Percentiles rank a stretch among this genome's conserved stretches.
Conservation (phyloP, 2,329 filamentous ascomycete genomes). For the Botrytis sinoallii region DNA sequence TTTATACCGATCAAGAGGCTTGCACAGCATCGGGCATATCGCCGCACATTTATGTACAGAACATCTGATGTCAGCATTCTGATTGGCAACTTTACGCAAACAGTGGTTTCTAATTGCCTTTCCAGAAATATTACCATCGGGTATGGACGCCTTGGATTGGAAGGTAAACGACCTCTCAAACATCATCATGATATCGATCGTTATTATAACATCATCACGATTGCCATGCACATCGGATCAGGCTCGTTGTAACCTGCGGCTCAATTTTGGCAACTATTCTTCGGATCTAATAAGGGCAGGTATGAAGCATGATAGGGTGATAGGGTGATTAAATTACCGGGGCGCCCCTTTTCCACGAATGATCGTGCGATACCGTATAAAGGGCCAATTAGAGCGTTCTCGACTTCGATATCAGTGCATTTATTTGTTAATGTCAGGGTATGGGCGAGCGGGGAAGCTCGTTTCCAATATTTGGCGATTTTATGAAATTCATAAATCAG, state of each 20-base stretch:
- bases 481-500: not conserved
- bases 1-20: conserved; percentile 8
- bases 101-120: not conserved
- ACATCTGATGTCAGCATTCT: not conserved
- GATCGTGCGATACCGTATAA: not conserved
- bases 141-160: conserved; percentile 10
- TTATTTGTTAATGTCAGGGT: not conserved
- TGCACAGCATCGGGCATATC: conserved; percentile 11
- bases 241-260: not conserved
- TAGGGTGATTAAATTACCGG: not conserved
- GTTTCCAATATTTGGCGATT: not conserved
- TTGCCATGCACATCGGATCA: not conserved
- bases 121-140: not conserved
- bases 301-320: not conserved
- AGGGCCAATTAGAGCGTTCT: conserved; percentile 5
- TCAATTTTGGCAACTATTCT: not conserved
- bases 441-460: not conserved
- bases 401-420: not conserved
- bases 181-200: not conserved
- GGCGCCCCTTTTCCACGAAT: not conserved
- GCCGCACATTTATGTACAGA: not conserved
- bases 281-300: not conserved
- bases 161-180: conserved; percentile 3
- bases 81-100: conserved; percentile 17
- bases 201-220: not conserved